Conservation (phyloP, 2,329 filamentous ascomycete genomes). For the Ambrosiella xylebori region DNA sequence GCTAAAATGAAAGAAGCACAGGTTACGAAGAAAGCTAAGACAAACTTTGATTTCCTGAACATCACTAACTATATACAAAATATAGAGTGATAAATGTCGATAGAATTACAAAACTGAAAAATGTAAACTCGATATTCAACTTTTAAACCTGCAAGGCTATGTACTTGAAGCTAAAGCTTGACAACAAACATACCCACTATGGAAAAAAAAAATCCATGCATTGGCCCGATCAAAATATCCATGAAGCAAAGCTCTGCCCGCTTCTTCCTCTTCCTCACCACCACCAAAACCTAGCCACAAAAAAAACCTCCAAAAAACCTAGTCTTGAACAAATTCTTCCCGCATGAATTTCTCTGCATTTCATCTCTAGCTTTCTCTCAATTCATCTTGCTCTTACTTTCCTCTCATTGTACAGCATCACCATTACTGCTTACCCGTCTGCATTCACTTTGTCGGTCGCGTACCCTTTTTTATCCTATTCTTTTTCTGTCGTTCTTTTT, state of each 20-base stretch:
- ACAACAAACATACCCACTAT: neutral
- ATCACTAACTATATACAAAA: no score
- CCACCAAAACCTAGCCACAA: neutral
- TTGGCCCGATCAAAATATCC: neutral
- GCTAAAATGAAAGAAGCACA: no score
- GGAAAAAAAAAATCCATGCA: neutral
- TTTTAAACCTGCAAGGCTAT: neutral
- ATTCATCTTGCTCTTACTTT: neutral
- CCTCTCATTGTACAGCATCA: neutral
- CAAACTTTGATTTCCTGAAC: no score
- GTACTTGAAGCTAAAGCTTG: neutral
- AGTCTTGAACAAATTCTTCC: neutral
- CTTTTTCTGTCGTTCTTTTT: neutral
- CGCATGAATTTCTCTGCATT: neutral
- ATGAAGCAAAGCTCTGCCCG: neutral
- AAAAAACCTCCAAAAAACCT: neutral
- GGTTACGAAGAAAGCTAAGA: no score
- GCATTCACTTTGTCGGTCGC: conserved; percentile 4
- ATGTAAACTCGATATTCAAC: neutral
- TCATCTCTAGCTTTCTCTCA: neutral
- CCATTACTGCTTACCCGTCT: neutral
- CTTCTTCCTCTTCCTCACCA: neutral
- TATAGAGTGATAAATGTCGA: no score
- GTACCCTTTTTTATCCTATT: neutral
- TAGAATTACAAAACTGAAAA: no score